Conservation (phyloP, 2,329 filamentous ascomycete species). For the Fusarium mangiferae region DNA sequence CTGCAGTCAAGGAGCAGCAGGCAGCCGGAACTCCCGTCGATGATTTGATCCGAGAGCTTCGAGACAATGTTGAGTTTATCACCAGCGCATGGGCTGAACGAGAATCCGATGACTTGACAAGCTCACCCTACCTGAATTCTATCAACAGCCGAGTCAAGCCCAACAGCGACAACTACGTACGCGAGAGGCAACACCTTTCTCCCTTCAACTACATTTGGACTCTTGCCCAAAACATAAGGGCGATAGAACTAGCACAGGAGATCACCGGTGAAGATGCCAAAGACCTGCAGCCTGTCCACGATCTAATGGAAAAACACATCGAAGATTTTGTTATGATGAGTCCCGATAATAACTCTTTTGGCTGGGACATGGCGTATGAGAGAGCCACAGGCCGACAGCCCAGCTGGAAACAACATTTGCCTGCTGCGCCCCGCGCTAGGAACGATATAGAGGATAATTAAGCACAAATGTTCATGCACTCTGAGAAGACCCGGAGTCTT, state of each 20-base stretch:
- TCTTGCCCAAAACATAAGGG: conserved; percentile 51
- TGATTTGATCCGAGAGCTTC: conserved; percentile 39
- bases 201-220: conserved; percentile 43
- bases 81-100: conserved; percentile 42
- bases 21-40: conserved; percentile 37
- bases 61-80: conserved; percentile 46
- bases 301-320: conserved; percentile 52
- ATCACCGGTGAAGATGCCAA: conserved; percentile 49
- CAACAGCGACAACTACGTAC: not conserved
- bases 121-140: conserved; percentile 38
- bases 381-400: conserved; percentile 44
- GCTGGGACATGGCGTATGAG: conserved; percentile 43
- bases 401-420: conserved; percentile 38
- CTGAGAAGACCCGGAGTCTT: not conserved
- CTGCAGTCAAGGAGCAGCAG: conserved; percentile 42
- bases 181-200: conserved; percentile 25
- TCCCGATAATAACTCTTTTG: conserved; percentile 7
- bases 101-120: conserved; percentile 28
- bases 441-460: not conserved
- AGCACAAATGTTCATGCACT: not conserved
- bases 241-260: conserved; percentile 57
- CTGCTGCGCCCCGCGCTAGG: not conserved
- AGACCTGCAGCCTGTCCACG: conserved; percentile 52
- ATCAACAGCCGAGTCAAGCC: conserved; percentile 38
- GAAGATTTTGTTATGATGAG: conserved; percentile 42